phyloP scores from a whole-genome alignment of 2,329 filamentous ascomycete genomes.

The Diaporthe caulivora region DNA sequence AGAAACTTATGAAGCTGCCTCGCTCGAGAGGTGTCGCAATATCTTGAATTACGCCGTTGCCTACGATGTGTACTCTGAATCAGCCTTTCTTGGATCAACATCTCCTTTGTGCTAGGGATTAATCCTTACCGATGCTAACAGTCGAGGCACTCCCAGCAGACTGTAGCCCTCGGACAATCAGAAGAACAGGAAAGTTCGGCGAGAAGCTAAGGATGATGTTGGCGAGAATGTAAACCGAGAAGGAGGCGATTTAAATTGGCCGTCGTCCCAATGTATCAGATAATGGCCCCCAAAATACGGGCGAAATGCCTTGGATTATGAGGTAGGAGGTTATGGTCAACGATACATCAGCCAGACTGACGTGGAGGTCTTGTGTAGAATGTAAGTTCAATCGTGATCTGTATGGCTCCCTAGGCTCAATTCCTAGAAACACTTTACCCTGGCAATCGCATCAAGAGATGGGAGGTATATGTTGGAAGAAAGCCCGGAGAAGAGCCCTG shows the following conservation, averaged over 20 bases:
- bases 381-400: background rate
- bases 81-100: background rate
- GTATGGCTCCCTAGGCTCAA: no score
- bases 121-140: conserved; percentile 57
- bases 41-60: conserved; percentile 51
- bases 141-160: conserved; percentile 61
- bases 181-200: conserved; percentile 55
- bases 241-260: conserved; percentile 58
- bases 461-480: conserved; percentile 66
- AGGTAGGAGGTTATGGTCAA: conserved; percentile 60
- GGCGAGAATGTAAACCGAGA: conserved; percentile 60
- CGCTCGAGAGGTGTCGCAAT: conserved; percentile 47
- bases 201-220: conserved; percentile 60
- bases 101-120: no score
- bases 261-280: conserved; percentile 61
- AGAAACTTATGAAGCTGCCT: conserved; percentile 48
- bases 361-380: conserved; percentile 44
- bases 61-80: background rate
- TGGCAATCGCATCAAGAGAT: conserved; percentile 53
- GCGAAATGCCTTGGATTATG: conserved; percentile 63
- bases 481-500: conserved; percentile 65
- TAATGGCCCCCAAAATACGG: conserved; percentile 61
- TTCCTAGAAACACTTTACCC: conserved; percentile 39
- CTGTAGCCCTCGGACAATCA: conserved; percentile 61
- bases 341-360: conserved; percentile 49